Evolutionary conservation across 2,329 filamentous ascomycete species (phyloP), one percentile per base, ranked within the genome.

Genomic region (Arthrinium puccinioides): DNA sequence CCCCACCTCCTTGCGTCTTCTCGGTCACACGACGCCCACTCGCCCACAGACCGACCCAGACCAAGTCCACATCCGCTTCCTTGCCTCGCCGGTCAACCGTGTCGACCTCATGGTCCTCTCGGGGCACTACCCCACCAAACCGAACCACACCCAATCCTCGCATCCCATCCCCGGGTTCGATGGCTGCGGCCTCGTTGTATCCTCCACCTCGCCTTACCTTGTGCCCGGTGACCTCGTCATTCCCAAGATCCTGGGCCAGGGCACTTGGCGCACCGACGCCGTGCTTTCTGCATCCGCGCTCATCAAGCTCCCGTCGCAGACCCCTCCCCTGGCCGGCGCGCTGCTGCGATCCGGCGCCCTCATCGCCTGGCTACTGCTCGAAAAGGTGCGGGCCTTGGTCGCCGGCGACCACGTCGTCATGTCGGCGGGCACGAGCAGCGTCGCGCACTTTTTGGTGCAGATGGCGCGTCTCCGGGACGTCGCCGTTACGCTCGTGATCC

Each of bases 291-390:
- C 28, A n/a, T 24, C 35, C 14, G 26, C 38, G 21, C 36, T 50
- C 23, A 30, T 42, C 5, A 40, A 35, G 20, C 36, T 41, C n/a
- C 34, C 32, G 18, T 20, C 27, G 4, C 26, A 21, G 3, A 25
- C 32, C 9, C 45, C 44, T 28, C 41, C 39, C 9, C 23, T 42
- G 5, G 39, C 33, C n/a, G 51, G 41, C 14, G 40, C 44, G 2
- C 32, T 48, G n/a, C 34, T 53, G 9, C 37, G 43, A 15, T 44
- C 49, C 21, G 37, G 37, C 7, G 29, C 45, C 13, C 33, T 46
- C 14, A 42, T 51, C 4, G 50, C 50, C 13, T 53, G 42, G 36
- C 40, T 50, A 15, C 38, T 53, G 6, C 36, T 51, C 25, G 50
- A 53, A 35, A 42, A 48, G 25, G 42, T 48, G 40, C 28, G 21